Percentiles rank a stretch among this genome's conserved stretches.
Evolutionary conservation across 75 land plant species (phyloP).

Genomic region (Ceratopteris richardii): DNA sequence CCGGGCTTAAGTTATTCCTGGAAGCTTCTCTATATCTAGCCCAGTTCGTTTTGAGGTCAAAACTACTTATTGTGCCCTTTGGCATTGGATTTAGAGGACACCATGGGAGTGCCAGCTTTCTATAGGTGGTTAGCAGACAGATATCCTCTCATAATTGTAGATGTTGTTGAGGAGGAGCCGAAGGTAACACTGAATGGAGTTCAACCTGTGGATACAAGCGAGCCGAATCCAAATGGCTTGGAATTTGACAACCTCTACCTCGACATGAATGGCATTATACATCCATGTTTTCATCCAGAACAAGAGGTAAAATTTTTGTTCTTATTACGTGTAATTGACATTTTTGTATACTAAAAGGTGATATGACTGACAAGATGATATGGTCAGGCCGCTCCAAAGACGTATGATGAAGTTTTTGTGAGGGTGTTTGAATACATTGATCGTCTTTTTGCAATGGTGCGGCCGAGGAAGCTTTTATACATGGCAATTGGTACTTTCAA

Average conservation of each 20-base stretch:
- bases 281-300: conserved; percentile 90
- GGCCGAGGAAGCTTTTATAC: conserved; percentile 68
- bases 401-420: conserved; percentile 68
- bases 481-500: conserved; percentile 66
- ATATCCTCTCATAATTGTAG: conserved; percentile 67
- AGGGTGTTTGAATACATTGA: conserved; percentile 84
- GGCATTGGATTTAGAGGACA: no score
- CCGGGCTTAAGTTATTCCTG: no score
- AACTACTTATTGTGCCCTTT: no score
- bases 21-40: no score
- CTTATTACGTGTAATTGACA: neutral
- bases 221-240: conserved; percentile 66
- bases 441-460: conserved; percentile 72
- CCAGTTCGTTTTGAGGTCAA: no score
- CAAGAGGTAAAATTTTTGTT: conserved; percentile 35
- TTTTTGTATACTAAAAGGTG: neutral
- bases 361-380: no score
- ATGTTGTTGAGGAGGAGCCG: conserved; percentile 61
- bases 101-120: conserved; percentile 84
- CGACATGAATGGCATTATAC: conserved; percentile 88
- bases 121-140: conserved; percentile 80
- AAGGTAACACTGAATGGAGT: conserved; percentile 40
- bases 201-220: conserved; percentile 68
- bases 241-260: conserved; percentile 80
- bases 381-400: conserved; percentile 67